A percentile compares a stretch with the other conserved stretches of the same genome.
Conservation (phyloP, 2,329 filamentous ascomycete genomes). For the Ilyonectria mors-panacis region DNA sequence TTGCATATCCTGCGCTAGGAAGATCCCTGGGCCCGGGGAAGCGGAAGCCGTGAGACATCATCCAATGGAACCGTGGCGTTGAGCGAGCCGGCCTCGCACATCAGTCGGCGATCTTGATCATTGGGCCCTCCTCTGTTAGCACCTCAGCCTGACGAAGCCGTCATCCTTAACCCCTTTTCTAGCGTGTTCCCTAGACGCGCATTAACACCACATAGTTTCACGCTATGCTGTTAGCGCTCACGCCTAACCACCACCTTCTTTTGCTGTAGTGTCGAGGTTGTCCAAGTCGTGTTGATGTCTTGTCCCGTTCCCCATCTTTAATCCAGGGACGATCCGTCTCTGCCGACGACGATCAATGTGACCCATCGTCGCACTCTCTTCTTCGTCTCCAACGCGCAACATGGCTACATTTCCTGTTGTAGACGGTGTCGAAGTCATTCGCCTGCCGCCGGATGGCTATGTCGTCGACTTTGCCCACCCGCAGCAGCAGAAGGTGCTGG, state of each 20-base stretch:
- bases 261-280: not conserved
- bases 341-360: not conserved
- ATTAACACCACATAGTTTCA: not conserved
- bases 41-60: not conserved
- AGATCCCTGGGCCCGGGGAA: not conserved
- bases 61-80: not conserved
- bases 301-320: not conserved
- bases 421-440: constrained; percentile 46
- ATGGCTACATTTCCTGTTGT: constrained; percentile 39
- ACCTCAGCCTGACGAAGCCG: not conserved
- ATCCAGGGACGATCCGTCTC: too few relatives aligned
- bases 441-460: constrained; percentile 47
- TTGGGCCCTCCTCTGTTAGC: not conserved
- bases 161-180: not conserved
- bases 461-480: constrained; percentile 33
- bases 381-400: not conserved
- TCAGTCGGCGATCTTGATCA: not conserved
- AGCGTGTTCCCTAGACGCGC: not conserved
- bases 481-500: constrained; percentile 23
- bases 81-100: not conserved
- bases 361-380: too few relatives aligned
- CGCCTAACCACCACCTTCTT: not conserved
- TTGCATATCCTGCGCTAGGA: not conserved
- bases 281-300: not conserved
- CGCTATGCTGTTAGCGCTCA: not conserved